Percentiles rank a stretch among this genome's conserved stretches.
Evolutionary conservation across 208 protist species (phyloP).

Genomic region (Leishmania major): DNA sequence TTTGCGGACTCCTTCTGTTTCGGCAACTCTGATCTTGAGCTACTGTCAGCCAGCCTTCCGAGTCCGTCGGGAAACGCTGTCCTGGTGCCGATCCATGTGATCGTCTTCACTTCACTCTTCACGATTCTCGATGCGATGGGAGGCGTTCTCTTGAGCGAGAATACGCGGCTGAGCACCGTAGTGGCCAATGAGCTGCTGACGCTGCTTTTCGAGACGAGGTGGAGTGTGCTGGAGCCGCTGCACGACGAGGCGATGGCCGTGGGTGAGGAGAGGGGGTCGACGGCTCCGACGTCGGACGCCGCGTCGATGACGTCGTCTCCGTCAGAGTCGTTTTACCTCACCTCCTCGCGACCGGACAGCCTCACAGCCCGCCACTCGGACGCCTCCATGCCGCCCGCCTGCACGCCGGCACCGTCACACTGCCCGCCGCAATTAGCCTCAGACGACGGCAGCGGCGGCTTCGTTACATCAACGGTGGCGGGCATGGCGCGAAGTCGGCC

Average conservation of each 20-base stretch:
- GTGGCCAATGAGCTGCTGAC: constrained; percentile 57
- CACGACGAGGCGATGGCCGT: constrained; percentile 28
- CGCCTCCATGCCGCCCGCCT: background rate
- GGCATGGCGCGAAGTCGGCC: too few relatives aligned
- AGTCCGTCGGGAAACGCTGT: constrained; percentile 17
- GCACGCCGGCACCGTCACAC: background rate
- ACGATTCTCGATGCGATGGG: constrained; percentile 39
- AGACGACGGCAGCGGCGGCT: too few relatives aligned
- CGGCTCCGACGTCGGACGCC: background rate
- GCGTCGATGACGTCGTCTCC: constrained; percentile 11
- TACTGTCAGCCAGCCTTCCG: constrained; percentile 28
- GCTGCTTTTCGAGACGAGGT: constrained; percentile 55
- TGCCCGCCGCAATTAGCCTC: too few relatives aligned
- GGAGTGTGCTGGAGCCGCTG: constrained; percentile 43
- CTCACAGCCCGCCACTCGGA: too few relatives aligned
- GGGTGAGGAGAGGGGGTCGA: constrained; percentile 18
- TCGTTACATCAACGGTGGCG: too few relatives aligned
- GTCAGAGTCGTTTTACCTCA: too few relatives aligned
- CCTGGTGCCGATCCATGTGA: constrained; percentile 48
- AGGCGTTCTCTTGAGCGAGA: constrained; percentile 51
- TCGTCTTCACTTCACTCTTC: constrained; percentile 56
- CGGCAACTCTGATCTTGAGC: constrained; percentile 32
- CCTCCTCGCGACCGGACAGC: too few relatives aligned
- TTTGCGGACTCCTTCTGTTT: constrained; percentile 56
- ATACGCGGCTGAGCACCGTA: constrained; percentile 51